Percentiles rank a stretch among this genome's conserved stretches.
Conservation (phyloP, 208 protist genomes). For the Crithidia sp. region DNA sequence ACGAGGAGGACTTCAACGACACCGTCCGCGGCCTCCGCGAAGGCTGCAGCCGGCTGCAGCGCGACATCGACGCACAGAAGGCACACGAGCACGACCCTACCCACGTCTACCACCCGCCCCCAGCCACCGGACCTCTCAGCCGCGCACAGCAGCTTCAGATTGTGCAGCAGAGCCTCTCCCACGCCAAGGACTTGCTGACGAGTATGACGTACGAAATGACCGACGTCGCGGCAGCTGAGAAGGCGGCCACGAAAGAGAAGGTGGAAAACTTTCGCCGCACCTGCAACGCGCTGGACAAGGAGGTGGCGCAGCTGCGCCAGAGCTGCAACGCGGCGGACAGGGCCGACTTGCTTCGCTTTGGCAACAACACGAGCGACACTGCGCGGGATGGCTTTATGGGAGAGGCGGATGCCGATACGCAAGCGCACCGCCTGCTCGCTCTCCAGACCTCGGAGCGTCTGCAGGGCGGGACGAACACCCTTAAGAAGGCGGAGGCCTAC, state of each 20-base stretch:
- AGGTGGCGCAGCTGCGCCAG: conserved; percentile 45
- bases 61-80: conserved; percentile 31
- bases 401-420: conserved; percentile 46
- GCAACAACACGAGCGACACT: conserved; percentile 7
- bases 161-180: conserved; percentile 47
- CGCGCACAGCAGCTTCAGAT: conserved; percentile 47
- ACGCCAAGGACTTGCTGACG: conserved; percentile 64
- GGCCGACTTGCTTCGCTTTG: conserved; percentile 55
- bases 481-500: conserved; percentile 66
- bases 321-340: conserved; percentile 55
- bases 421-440: conserved; percentile 42
- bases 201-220: conserved; percentile 78
- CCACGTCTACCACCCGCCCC: conserved; percentile 48
- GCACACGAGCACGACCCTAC: conserved; percentile 34
- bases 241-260: conserved; percentile 35
- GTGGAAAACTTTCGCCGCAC: conserved; percentile 44
- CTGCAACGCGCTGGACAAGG: conserved; percentile 42
- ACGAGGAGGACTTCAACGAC: conserved; percentile 75
- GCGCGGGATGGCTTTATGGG: conserved; percentile 21
- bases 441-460: conserved; percentile 66
- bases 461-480: conserved; percentile 53
- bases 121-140: conserved; percentile 52
- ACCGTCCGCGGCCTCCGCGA: conserved; percentile 36
- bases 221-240: conserved; percentile 35
- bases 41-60: conserved; percentile 32